Evolutionary conservation across 2,329 filamentous ascomycete genomes (phyloP).

Genomic region (Ceratocystis variospora): DNA sequence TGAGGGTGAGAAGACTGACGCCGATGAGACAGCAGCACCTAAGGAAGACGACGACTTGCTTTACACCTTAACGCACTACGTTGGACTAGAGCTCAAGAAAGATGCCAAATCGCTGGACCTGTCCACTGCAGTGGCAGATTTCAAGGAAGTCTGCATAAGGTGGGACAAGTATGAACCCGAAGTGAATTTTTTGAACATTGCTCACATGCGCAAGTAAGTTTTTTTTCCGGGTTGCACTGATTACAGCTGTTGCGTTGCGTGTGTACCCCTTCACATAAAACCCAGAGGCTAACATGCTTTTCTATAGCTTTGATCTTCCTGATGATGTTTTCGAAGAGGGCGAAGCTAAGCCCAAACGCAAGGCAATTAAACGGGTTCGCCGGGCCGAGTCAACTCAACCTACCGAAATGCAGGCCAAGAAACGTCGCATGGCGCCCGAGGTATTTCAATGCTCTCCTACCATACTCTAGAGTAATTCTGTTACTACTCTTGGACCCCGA

Average conservation of each 20-base stretch:
- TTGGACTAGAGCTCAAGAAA: conserved; percentile 67
- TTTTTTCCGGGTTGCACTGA: neutral
- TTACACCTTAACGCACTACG: conserved; percentile 87
- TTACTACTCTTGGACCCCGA: neutral
- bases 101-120: conserved; percentile 67
- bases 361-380: conserved; percentile 29
- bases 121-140: conserved; percentile 69
- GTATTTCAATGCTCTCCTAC: conserved; percentile 24
- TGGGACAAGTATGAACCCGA: conserved; percentile 64
- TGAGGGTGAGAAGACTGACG: conserved; percentile 24
- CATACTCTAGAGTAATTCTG: neutral
- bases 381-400: conserved; percentile 23
- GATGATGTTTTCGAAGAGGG: conserved; percentile 76
- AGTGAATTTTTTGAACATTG: conserved; percentile 65
- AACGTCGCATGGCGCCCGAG: conserved; percentile 38
- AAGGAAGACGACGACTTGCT: conserved; percentile 32
- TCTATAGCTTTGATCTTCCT: conserved; percentile 64
- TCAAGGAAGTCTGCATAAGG: conserved; percentile 65
- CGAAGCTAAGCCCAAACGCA: conserved; percentile 57
- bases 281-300: conserved; percentile 15
- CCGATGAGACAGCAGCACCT: conserved; percentile 22
- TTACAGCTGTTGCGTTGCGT: neutral
- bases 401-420: conserved; percentile 30
- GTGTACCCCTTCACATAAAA: neutral
- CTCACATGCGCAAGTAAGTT: conserved; percentile 72